Conservation (phyloP, 768 basidiomycete species). For the Boletus sp. region DNA sequence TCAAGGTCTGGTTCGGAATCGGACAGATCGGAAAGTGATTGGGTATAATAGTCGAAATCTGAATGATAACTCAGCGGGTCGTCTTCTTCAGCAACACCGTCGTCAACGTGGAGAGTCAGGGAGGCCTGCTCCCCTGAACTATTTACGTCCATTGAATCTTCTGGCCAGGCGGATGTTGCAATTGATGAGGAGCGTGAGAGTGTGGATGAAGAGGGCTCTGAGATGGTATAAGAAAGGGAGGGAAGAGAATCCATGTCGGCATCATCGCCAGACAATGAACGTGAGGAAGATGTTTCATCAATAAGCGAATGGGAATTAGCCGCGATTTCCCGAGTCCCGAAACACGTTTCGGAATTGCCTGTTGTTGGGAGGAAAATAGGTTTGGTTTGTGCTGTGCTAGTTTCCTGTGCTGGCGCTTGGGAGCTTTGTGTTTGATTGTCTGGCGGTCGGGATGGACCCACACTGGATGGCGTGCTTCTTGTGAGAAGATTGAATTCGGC, state of each 20-base stretch:
- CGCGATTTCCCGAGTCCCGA: constrained; percentile 8
- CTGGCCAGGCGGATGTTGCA: constrained; percentile 34
- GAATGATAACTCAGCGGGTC: constrained; percentile 36
- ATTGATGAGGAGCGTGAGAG: constrained; percentile 45
- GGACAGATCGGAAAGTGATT: constrained; percentile 30
- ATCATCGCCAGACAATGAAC: constrained; percentile 22
- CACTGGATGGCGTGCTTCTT: not conserved
- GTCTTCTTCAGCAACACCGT: constrained; percentile 22
- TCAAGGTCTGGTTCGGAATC: constrained; percentile 29
- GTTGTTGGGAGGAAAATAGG: not conserved
- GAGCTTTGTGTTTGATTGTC: not conserved
- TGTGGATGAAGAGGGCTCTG: constrained; percentile 34
- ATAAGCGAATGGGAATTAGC: constrained; percentile 7
- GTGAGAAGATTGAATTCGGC: constrained; percentile 9
- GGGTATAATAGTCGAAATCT: constrained; percentile 37
- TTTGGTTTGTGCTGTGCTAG: not conserved
- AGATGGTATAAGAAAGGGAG: constrained; percentile 32
- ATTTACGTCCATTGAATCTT: constrained; percentile 19
- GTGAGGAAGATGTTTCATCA: constrained; percentile 24
- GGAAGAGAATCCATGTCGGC: constrained; percentile 35
- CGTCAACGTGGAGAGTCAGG: not conserved
- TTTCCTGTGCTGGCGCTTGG: not conserved
- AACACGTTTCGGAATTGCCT: constrained; percentile 3
- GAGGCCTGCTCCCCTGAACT: constrained; percentile 7
- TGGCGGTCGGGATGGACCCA: constrained; percentile 1